A percentile compares a stretch with the other conserved stretches of the same genome.
These are phyloP conservation scores for Phytophthora hybrid DNA, from an alignment of 352 stramenopile genomes.

Conservation along the genomic window DNA sequence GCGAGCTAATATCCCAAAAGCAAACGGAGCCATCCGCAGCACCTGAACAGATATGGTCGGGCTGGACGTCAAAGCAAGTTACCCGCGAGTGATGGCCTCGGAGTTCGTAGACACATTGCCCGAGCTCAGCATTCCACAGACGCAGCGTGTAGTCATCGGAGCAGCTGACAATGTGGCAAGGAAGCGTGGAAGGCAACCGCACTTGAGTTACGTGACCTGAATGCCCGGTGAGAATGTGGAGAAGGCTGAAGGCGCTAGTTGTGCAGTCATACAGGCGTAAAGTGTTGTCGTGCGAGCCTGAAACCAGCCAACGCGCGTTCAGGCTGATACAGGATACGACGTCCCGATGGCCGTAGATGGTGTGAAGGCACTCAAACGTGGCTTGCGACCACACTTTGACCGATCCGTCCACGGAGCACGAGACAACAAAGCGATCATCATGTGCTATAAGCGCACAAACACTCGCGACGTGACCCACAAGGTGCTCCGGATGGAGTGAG, in stretches of 20 bases:
- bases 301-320: constrained; percentile 66
- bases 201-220: constrained; percentile 69
- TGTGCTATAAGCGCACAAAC: constrained; percentile 60
- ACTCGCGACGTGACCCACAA: constrained; percentile 70
- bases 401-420: constrained; percentile 69
- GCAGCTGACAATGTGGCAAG: constrained; percentile 55
- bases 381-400: constrained; percentile 77
- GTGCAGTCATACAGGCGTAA: constrained; percentile 60
- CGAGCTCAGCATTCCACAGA: constrained; percentile 60
- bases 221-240: constrained; percentile 57
- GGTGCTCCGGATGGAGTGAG: constrained; percentile 41
- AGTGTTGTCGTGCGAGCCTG: constrained; percentile 71
- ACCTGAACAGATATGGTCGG: constrained; percentile 57
- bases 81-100: constrained; percentile 55
- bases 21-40: constrained; percentile 64
- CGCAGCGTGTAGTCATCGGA: constrained; percentile 72
- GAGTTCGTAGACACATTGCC: constrained; percentile 52
- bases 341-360: constrained; percentile 70
- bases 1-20: constrained; percentile 57
- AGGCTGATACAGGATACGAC: constrained; percentile 69
- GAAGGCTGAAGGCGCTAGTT: constrained; percentile 46
- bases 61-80: constrained; percentile 49
- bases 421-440: constrained; percentile 72
- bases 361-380: constrained; percentile 63
- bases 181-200: constrained; percentile 32